These are phyloP conservation scores for Scedosporium apiospermum DNA, from an alignment of 2,329 filamentous ascomycete genomes.

Conservation along the genomic window DNA sequence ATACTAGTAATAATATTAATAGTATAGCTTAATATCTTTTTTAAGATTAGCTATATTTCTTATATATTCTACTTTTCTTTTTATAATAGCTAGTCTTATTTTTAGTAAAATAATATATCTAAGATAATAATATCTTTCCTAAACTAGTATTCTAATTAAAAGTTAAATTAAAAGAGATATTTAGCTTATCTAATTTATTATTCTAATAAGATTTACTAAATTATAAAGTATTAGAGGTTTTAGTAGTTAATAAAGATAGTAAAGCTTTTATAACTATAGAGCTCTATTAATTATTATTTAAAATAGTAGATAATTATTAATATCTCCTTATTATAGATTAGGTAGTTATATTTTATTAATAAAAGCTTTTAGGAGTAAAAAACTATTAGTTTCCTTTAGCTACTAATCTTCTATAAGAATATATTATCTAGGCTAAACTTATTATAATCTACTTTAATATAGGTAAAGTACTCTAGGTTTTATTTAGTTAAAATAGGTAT, in stretches of 20 bases:
- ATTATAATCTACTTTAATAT: neutral
- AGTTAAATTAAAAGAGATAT: neutral
- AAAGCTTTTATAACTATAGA: neutral
- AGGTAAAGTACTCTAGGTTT: neutral
- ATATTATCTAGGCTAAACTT: neutral
- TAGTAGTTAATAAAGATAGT: neutral
- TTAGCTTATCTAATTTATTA: neutral
- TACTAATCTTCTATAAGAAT: neutral
- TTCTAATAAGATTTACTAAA: neutral
- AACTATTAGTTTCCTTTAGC: neutral
- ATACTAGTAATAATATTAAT: neutral
- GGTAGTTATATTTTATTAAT: neutral
- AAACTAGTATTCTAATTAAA: neutral
- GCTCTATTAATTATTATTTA: neutral
- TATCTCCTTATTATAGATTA: neutral
- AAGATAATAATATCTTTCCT: neutral
- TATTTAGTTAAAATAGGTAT: neutral
- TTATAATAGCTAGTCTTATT: neutral
- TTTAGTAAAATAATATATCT: neutral
- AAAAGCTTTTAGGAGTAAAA: neutral
- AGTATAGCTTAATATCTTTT: neutral
- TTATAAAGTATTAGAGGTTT: conserved; percentile 1
- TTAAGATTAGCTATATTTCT: neutral
- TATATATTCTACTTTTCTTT: neutral
- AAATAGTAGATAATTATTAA: neutral